These are phyloP conservation scores for Boletus eberwhitei DNA, from an alignment of 768 basidiomycete species.

Conservation along the genomic window DNA sequence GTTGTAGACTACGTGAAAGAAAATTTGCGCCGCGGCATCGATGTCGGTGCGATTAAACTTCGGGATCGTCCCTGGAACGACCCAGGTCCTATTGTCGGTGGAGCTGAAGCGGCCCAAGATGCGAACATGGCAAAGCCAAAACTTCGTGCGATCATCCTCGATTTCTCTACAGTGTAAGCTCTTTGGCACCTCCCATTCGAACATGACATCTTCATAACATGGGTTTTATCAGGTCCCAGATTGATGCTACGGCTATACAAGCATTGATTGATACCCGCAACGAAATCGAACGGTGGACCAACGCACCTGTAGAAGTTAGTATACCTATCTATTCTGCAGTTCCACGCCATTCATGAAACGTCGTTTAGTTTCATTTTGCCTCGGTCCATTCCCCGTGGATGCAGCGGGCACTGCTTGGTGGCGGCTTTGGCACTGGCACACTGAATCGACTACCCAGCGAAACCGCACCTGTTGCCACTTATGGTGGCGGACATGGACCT, in stretches of 20 bases:
- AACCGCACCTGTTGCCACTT: conserved; percentile 75
- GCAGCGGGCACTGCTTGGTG: conserved; percentile 81
- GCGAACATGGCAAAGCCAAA: conserved; percentile 56
- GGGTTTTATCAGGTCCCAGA: conserved; percentile 56
- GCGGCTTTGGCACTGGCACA: conserved; percentile 81
- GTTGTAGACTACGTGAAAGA: conserved; percentile 81
- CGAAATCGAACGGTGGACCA: conserved; percentile 86
- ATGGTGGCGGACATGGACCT: conserved; percentile 43
- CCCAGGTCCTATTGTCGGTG: conserved; percentile 61
- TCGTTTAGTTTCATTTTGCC: conserved; percentile 86
- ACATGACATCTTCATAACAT: background rate
- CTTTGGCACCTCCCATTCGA: background rate
- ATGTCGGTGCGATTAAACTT: conserved; percentile 58
- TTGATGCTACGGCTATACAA: conserved; percentile 92
- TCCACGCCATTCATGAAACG: background rate
- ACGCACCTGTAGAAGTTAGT: conserved; percentile 67
- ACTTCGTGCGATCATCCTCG: conserved; percentile 85
- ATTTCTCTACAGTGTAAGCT: conserved; percentile 76
- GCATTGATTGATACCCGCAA: conserved; percentile 84
- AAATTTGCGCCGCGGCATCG: conserved; percentile 71
- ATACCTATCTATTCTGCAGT: background rate
- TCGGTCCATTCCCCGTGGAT: conserved; percentile 93
- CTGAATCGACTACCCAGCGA: conserved; percentile 48
- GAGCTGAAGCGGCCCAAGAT: conserved; percentile 43
- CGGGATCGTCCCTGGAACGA: conserved; percentile 94